Percentiles rank a stretch among this genome's conserved stretches.
Conservation (phyloP, 176 grass and related monocot genomes). For the Leersia perrieri region DNA sequence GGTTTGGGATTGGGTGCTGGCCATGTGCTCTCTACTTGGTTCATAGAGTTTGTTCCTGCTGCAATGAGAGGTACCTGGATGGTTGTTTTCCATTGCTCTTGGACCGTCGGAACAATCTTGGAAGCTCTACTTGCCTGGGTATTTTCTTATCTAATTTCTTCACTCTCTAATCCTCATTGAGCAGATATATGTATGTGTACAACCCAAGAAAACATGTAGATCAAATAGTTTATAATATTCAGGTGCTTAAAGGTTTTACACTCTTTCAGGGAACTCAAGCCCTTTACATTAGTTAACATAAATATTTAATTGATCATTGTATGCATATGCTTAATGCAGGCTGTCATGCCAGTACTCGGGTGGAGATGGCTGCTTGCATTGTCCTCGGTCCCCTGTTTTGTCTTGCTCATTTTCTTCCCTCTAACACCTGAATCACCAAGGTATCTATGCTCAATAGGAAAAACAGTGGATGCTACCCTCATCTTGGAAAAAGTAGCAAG, state of each 20-base stretch:
- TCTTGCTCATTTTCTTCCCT: conserved; percentile 59
- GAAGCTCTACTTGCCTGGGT: conserved; percentile 70
- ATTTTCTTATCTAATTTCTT: not conserved
- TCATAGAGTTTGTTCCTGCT: conserved; percentile 75
- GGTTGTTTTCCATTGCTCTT: conserved; percentile 40
- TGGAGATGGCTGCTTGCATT: conserved; percentile 76
- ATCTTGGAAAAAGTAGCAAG: conserved; percentile 63
- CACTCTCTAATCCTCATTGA: not conserved
- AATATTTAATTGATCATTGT: not conserved
- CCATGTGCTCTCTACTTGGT: conserved; percentile 70
- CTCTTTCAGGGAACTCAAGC: not conserved
- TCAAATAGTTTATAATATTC: not conserved
- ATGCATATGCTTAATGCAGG: conserved; percentile 39
- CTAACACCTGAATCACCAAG: conserved; percentile 66
- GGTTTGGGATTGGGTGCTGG: conserved; percentile 59
- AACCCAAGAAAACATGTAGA: not conserved
- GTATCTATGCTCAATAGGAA: conserved; percentile 64
- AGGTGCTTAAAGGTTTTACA: not conserved
- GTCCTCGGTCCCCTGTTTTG: conserved; percentile 55
- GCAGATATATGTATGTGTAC: not conserved
- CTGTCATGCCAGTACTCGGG: conserved; percentile 54
- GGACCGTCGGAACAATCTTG: conserved; percentile 62
- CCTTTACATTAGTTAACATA: not conserved
- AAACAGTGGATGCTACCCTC: conserved; percentile 41
- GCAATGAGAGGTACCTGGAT: conserved; percentile 61